phyloP scores from a whole-genome alignment of 257 asterid species.

The Solanum bulbocastanum region DNA sequence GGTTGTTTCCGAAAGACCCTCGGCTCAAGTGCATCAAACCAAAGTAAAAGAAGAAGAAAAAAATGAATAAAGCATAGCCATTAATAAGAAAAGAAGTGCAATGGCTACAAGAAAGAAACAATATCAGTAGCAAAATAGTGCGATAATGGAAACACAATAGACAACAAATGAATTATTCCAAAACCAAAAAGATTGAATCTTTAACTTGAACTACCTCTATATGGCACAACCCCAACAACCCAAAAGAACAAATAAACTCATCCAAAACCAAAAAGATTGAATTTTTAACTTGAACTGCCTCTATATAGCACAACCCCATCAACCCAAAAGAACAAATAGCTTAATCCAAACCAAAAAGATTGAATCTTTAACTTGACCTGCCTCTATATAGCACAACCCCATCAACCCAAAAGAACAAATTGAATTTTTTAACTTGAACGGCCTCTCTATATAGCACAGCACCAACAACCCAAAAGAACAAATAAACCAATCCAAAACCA shows the following conservation, averaged over 20 bases:
- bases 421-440: background rate
- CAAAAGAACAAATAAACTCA: background rate
- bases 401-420: background rate
- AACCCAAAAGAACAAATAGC: background rate
- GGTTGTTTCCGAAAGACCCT: background rate
- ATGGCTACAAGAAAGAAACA: background rate
- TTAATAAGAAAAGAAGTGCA: background rate
- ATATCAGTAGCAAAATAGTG: background rate
- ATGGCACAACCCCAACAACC: slow-evolving; percentile 13
- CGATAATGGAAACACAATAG: background rate
- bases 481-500: background rate
- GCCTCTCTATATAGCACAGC: background rate
- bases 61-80: background rate
- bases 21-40: background rate
- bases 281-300: background rate
- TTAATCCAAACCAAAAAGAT: background rate
- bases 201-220: background rate
- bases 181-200: background rate
- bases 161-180: background rate
- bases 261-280: background rate
- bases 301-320: background rate
- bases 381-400: slow-evolving; percentile 30
- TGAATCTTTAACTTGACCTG: slow-evolving; percentile 37
- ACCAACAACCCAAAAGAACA: background rate
- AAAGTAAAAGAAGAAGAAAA: background rate